Conservation (phyloP, 2,329 filamentous ascomycete species). For the Reticulascus tulasneorum region DNA sequence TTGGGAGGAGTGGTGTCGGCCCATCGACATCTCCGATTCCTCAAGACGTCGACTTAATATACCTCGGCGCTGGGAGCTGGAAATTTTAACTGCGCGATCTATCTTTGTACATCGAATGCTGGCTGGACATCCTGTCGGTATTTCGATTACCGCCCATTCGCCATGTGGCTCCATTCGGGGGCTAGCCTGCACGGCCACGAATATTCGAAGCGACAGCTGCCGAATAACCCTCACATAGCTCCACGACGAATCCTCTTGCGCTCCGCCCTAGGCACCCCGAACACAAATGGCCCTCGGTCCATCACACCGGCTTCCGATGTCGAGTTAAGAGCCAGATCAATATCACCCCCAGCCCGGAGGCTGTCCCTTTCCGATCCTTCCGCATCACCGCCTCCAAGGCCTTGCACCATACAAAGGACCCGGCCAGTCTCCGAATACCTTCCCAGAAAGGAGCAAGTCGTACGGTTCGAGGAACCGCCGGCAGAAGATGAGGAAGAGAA, state of each 20-base stretch:
- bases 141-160: constrained; percentile 10
- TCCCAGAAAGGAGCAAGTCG: constrained; percentile 36
- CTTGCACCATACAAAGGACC: constrained; percentile 17
- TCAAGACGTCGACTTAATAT: too few species aligned
- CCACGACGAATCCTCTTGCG: constrained; percentile 35
- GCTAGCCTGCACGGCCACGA: constrained; percentile 59
- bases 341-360: constrained; percentile 4
- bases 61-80: too few species aligned
- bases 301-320: too few species aligned
- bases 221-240: constrained; percentile 23
- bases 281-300: too few species aligned
- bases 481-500: too few species aligned
- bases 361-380: constrained; percentile 9
- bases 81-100: too few species aligned
- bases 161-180: constrained; percentile 57
- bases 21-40: too few species aligned
- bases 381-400: constrained; percentile 7
- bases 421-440: constrained; percentile 35
- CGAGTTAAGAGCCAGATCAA: neutral
- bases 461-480: constrained; percentile 45
- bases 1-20: too few species aligned
- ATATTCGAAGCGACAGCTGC: constrained; percentile 40
- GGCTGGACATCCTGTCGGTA: too few species aligned
- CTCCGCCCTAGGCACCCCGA: constrained; percentile 31
- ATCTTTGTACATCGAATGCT: too few species aligned